Evolutionary conservation across 2,329 filamentous ascomycete species (phyloP), one percentile per base, ranked within the genome.

Genomic region (Ilyonectria robusta): DNA sequence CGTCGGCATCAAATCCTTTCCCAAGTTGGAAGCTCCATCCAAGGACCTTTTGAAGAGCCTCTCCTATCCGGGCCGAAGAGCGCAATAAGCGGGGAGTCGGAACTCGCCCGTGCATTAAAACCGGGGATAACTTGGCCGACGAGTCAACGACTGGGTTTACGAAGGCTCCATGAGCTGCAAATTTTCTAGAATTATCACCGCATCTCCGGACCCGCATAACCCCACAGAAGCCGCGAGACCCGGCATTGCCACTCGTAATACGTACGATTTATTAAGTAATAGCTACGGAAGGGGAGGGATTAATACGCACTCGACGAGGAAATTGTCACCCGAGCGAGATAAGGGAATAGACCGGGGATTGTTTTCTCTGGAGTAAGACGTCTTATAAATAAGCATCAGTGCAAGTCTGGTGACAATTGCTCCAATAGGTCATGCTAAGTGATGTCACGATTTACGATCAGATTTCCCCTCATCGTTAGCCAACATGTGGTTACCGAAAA

Each of bases 161-260:
- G n/a, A 29, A 53, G 50, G 10, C 33, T 37, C 9, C 55, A 63
- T 48, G 55, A 62, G 61, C 59, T 46, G 58, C 65, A 71, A 66
- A 70, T 50, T 71, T 75, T 75, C 73, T 66, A 73, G 70, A 75
- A 74, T 60, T 60, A 67, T 73, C 68, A 70, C 70, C 65, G 70
- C 62, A 53, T 42, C 15, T 40, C 10, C 58, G 11, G 33, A 31
- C 62, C 55, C 53, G 53, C 58, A 31, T 4, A 21, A 26, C 63
- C 46, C 68, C 62, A 47, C 53, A 21, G 8, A 56, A 61, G 71
- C 72, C 72, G 72, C 72, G 4, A 56, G 64, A 68, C 33, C 71
- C 72, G 72, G 26, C 13, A 31, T 29, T 4, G 13, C 42, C 47
- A 17, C 64, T 48, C 55, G 66, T 66, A 65, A 40, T 48, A 75